Evolutionary conservation across 139 green algal species (phyloP), one percentile per base, ranked within the genome.

Genomic region (Coelastrella sp.): DNA sequence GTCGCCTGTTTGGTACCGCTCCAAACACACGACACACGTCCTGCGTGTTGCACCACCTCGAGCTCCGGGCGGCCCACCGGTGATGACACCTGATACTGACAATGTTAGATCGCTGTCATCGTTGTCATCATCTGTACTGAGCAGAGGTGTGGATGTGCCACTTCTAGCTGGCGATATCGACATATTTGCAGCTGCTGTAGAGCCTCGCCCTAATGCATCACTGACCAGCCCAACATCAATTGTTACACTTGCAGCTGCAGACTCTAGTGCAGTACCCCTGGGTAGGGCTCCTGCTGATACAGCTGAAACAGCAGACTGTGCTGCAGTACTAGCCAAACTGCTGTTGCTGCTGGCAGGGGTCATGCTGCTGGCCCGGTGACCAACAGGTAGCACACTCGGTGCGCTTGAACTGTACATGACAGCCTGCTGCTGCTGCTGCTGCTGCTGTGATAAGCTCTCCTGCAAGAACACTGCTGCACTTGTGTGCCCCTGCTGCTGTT

Each of bases 11-110:
- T 60, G 10, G 75, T 97, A 97, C 71, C 92, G 79, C 77, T 97
- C 94, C 73, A 96, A 61, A 83, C 95, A 97, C 7, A 96, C 91
- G 32, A 92, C 93, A 75, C 94, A 96, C 4, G 90, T 92, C 23
- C 86, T 89, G 8, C 92, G 92, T 2, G 93, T 97, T 73, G 92
- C 93, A 5, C 95, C 95, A 16, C 93, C 93, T 11, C 90, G 89
- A 2, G 80, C 68, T 0, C 89, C 92, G 0, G 81, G 23, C 7
- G 88, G 88, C 7, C 74, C 92, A 86, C 54, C 83, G 68, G 76
- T 85, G 16, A 54, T 87, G 54, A 83, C 83, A 85, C 64, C 59
- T 84, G 59, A 66, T n/a, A 47, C 56, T 17, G 89, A 19, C 19
- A 16, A 20, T 22, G 6, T 22, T 59, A 61, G 14, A 20, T 75